Evolutionary conservation across 2,329 filamentous ascomycete genomes (phyloP).

Genomic region (Pseudogymnoascus sp.): DNA sequence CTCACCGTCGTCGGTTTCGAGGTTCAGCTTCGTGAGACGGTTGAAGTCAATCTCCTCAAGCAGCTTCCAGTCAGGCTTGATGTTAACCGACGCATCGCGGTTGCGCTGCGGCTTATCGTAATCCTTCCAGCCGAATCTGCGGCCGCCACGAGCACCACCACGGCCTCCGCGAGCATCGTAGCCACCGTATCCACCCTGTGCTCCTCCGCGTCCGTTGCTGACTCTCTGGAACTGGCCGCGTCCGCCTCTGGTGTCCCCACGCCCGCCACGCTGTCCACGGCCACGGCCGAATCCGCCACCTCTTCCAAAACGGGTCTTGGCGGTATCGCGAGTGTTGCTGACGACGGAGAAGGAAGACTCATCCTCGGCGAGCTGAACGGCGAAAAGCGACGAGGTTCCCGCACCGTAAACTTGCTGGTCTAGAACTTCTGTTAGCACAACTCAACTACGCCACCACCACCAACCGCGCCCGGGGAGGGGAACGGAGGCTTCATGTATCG

Average conservation of each 20-base stretch:
- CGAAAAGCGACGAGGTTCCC: conserved; percentile 78
- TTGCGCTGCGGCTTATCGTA: conserved; percentile 97
- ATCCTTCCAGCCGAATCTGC: conserved; percentile 96
- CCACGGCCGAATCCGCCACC: conserved; percentile 85
- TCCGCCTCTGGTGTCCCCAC: conserved; percentile 59
- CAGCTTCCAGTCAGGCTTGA: conserved; percentile 91
- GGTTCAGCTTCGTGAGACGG: conserved; percentile 87
- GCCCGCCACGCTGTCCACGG: conserved; percentile 62
- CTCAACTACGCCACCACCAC: neutral
- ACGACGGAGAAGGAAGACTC: conserved; percentile 97
- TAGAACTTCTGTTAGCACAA: conserved; percentile 31
- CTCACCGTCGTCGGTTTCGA: conserved; percentile 90
- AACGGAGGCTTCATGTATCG: neutral
- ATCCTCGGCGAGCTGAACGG: conserved; percentile 85
- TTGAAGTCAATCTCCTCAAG: conserved; percentile 98
- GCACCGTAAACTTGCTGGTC: conserved; percentile 97
- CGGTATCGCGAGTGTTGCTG: conserved; percentile 82
- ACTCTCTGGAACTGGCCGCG: conserved; percentile 61
- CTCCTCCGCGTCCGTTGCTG: conserved; percentile 56
- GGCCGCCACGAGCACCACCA: conserved; percentile 63
- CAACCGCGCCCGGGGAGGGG: neutral
- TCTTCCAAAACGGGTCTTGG: conserved; percentile 80
- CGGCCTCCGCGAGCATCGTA: conserved; percentile 65
- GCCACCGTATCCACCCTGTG: conserved; percentile 55
- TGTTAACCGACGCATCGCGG: conserved; percentile 90